A percentile compares a stretch with the other conserved stretches of the same genome.
phyloP scores from a whole-genome alignment of 2,329 filamentous ascomycete genomes.

The Aspergillus intermedius region DNA sequence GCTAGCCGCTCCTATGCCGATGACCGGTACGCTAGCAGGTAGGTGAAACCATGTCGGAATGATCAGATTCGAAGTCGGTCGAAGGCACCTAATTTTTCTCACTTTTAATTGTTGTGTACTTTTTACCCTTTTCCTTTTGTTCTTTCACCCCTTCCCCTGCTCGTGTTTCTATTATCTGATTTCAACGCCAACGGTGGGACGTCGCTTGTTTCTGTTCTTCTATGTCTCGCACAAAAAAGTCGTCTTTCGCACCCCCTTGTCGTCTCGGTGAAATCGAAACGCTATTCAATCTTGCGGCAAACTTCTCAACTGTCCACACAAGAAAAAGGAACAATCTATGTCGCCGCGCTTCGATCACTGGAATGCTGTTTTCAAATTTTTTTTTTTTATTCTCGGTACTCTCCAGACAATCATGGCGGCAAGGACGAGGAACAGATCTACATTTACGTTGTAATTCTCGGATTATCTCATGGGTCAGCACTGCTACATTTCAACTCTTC shows the following conservation, averaged over 20 bases:
- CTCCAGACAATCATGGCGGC: slow-evolving; percentile 36
- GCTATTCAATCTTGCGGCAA: slow-evolving; percentile 27
- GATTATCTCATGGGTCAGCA: slow-evolving; percentile 40
- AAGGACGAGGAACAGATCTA: slow-evolving; percentile 32
- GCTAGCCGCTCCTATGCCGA: slow-evolving; percentile 32
- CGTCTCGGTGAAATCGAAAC: slow-evolving; percentile 31
- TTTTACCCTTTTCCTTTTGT: slow-evolving; percentile 25
- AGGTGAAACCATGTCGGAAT: slow-evolving; percentile 25
- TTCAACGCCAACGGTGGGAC: slow-evolving; percentile 32
- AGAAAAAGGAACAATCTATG: slow-evolving; percentile 12
- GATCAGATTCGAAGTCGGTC: slow-evolving; percentile 11
- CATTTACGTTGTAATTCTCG: slow-evolving; percentile 41
- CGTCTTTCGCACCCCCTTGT: slow-evolving; percentile 29
- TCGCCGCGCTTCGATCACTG: slow-evolving; percentile 31
- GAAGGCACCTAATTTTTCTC: slow-evolving; percentile 12
- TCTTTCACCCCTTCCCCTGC: slow-evolving; percentile 18
- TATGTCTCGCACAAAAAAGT: slow-evolving; percentile 20
- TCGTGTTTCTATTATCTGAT: slow-evolving; percentile 11
- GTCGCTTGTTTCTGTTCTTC: slow-evolving; percentile 31
- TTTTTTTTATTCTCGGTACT: slow-evolving; percentile 35
- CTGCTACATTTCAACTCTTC: slow-evolving; percentile 31
- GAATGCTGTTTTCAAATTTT: slow-evolving; percentile 34
- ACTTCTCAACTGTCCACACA: slow-evolving; percentile 25
- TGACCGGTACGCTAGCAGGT: slow-evolving; percentile 37
- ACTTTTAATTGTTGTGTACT: slow-evolving; percentile 15